Evolutionary conservation across 1,139 yeast genomes (phyloP).

Genomic region (Lodderomyces orthopsilosis): DNA sequence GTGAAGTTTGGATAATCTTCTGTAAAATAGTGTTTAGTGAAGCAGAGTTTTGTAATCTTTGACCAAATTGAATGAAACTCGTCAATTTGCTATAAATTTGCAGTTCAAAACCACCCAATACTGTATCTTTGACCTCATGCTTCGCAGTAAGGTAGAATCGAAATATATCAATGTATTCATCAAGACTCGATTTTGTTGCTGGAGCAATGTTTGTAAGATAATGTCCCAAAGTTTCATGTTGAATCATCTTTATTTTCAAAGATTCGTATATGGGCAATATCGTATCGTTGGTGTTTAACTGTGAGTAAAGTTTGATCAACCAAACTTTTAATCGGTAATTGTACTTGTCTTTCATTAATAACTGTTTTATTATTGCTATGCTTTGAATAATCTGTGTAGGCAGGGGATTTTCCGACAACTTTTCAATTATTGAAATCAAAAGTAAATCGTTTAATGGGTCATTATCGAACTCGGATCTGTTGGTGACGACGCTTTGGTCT

Average conservation of each 20-base stretch:
- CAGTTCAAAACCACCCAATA: conserved; percentile 50
- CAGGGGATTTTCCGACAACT: conserved; percentile 16
- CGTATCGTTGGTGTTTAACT: conserved; percentile 52
- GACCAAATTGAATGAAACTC: conserved; percentile 55
- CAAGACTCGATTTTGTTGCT: conserved; percentile 27
- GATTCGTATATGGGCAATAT: conserved; percentile 52
- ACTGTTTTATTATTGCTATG: conserved; percentile 47
- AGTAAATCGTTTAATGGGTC: conserved; percentile 60
- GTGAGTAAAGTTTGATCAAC: conserved; percentile 63
- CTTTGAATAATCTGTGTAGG: conserved; percentile 22
- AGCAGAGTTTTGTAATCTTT: conserved; percentile 37
- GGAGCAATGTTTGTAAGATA: conserved; percentile 48
- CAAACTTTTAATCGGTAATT: conserved; percentile 69
- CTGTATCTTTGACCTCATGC: conserved; percentile 47
- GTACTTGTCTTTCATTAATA: conserved; percentile 50
- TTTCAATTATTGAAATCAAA: conserved; percentile 43
- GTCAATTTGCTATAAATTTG: conserved; percentile 59
- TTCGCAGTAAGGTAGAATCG: conserved; percentile 52
- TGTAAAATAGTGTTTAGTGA: conserved; percentile 33
- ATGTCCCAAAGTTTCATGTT: conserved; percentile 71
- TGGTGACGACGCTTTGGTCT: conserved; percentile 4
- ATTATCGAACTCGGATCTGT: conserved; percentile 17
- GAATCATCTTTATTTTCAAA: conserved; percentile 71
- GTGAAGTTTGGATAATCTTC: conserved; percentile 34
- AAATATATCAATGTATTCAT: conserved; percentile 28